These are phyloP conservation scores for Chlorella sorokiniana DNA, from an alignment of 139 green algal species.

Conservation along the genomic window DNA sequence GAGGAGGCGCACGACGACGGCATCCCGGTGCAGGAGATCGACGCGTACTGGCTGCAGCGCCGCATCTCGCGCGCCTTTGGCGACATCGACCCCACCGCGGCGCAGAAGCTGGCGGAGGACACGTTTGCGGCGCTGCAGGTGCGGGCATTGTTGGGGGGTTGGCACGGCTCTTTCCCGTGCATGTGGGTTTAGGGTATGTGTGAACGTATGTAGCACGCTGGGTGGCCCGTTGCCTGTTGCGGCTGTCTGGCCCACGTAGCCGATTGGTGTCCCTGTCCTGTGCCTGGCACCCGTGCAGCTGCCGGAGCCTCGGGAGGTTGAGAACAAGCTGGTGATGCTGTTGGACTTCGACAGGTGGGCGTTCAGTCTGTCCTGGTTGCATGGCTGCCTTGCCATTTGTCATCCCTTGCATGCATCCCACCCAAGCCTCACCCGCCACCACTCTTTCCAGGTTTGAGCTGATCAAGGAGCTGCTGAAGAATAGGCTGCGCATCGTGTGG, in stretches of 20 bases:
- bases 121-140: constrained; percentile 61
- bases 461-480: constrained; percentile 94
- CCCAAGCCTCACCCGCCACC: background rate
- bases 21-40: constrained; percentile 80
- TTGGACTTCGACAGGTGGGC: constrained; percentile 88
- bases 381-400: background rate
- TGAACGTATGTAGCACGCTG: too few relatives aligned
- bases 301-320: constrained; percentile 62
- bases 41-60: constrained; percentile 99
- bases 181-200: too few relatives aligned
- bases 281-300: background rate
- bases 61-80: constrained; percentile 74
- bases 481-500: constrained; percentile 93
- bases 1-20: constrained; percentile 55
- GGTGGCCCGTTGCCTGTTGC: background rate
- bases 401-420: background rate
- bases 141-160: too few relatives aligned
- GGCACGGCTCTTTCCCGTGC: background rate
- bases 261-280: background rate
- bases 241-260: background rate
- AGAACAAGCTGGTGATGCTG: constrained; percentile 89
- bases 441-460: constrained; percentile 77
- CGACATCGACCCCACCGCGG: constrained; percentile 69
- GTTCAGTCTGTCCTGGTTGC: background rate
- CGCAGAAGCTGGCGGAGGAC: constrained; percentile 82